phyloP scores from a whole-genome alignment of 495 filamentous ascomycete genomes.

The Aspergillus ostianus region DNA sequence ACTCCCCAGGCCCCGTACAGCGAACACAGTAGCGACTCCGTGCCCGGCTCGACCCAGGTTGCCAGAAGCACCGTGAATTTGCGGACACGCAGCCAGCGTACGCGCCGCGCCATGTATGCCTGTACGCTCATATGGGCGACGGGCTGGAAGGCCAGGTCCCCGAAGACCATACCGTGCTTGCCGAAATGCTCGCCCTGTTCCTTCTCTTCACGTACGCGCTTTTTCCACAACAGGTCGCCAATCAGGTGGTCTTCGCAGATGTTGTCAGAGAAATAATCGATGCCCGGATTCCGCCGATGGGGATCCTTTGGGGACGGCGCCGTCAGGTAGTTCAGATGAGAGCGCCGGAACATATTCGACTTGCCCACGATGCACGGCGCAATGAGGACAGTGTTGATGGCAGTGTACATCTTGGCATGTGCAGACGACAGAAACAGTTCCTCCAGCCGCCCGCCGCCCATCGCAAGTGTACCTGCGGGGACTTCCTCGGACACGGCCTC shows the following conservation, averaged over 20 bases:
- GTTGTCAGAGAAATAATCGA: constrained; percentile 90
- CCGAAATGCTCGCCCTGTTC: constrained; percentile 49
- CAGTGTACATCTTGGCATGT: constrained; percentile 97
- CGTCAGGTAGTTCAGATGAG: constrained; percentile 84
- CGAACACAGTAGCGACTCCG: constrained; percentile 83
- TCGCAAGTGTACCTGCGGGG: constrained; percentile 30
- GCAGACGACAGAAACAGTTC: constrained; percentile 91
- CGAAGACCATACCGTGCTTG: constrained; percentile 81
- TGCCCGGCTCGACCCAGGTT: constrained; percentile 91
- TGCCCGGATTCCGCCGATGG: constrained; percentile 54
- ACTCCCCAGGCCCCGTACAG: constrained; percentile 74
- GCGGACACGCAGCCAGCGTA: constrained; percentile 88
- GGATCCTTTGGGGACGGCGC: constrained; percentile 35
- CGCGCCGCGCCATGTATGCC: constrained; percentile 78
- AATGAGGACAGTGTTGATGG: constrained; percentile 89
- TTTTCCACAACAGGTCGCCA: constrained; percentile 84
- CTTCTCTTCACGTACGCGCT: constrained; percentile 44
- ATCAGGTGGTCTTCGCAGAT: constrained; percentile 99
- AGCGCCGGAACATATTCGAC: constrained; percentile 95
- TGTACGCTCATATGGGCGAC: constrained; percentile 74
- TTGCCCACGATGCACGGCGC: constrained; percentile 96
- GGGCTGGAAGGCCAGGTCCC: constrained; percentile 87
- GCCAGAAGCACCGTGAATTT: constrained; percentile 92
- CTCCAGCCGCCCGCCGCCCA: constrained; percentile 80
- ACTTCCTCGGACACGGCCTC: background rate